These are phyloP conservation scores for Talaromyces sp. DNA, from an alignment of 2,329 filamentous ascomycete species.

Conservation along the genomic window DNA sequence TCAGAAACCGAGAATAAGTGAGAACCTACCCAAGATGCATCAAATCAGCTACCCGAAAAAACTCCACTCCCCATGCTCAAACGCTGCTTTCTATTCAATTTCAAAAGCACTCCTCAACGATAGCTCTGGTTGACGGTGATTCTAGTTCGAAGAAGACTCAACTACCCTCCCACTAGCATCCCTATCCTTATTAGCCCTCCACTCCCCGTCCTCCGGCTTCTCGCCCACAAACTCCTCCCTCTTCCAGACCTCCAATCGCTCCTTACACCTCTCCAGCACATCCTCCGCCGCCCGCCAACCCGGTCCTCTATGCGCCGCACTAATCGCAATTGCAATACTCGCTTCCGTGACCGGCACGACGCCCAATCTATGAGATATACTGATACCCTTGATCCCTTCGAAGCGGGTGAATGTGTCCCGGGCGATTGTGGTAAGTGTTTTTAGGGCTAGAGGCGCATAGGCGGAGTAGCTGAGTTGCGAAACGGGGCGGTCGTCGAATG, in stretches of 20 bases:
- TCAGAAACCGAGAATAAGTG: neutral
- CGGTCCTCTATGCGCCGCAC: slow-evolving; percentile 73
- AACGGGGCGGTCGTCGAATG: slow-evolving; percentile 40
- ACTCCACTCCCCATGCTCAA: neutral
- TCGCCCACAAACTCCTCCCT: slow-evolving; percentile 78
- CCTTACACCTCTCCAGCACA: slow-evolving; percentile 81
- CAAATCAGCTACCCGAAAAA: neutral
- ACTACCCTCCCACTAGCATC: slow-evolving; percentile 43
- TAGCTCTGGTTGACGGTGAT: too few relatives aligned
- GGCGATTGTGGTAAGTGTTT: slow-evolving; percentile 39
- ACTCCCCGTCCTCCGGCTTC: slow-evolving; percentile 63
- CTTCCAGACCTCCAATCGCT: slow-evolving; percentile 92
- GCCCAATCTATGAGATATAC: slow-evolving; percentile 80
- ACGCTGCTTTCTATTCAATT: too few relatives aligned
- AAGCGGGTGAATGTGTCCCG: slow-evolving; percentile 53
- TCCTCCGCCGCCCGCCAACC: slow-evolving; percentile 89
- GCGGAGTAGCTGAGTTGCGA: slow-evolving; percentile 44
- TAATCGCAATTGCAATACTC: slow-evolving; percentile 85
- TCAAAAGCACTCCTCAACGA: too few relatives aligned
- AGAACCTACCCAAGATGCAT: neutral
- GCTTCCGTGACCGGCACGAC: slow-evolving; percentile 86
- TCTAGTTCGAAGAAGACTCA: neutral
- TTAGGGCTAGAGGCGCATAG: slow-evolving; percentile 42
- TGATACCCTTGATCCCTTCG: slow-evolving; percentile 62
- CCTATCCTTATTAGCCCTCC: slow-evolving; percentile 84